Conservation (phyloP, 345 rosid species). For the Citrus reticulata region DNA sequence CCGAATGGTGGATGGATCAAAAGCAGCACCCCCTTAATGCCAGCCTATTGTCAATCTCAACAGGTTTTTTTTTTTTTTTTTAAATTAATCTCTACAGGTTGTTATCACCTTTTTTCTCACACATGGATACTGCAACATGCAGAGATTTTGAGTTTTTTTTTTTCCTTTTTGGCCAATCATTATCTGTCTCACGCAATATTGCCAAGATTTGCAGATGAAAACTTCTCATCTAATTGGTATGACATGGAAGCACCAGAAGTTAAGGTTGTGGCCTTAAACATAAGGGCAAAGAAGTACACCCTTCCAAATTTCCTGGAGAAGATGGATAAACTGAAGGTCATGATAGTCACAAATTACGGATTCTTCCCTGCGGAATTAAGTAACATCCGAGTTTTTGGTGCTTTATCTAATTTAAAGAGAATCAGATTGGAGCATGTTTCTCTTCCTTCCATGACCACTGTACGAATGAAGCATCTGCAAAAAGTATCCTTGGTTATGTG, state of each 20-base stretch:
- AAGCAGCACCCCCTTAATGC: slow-evolving; percentile 22
- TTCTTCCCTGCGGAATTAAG: slow-evolving; percentile 25
- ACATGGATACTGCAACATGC: not conserved
- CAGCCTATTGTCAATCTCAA: slow-evolving; percentile 40
- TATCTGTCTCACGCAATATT: not conserved
- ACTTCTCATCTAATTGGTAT: slow-evolving; percentile 39
- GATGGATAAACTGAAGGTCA: slow-evolving; percentile 47
- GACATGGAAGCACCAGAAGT: slow-evolving; percentile 36
- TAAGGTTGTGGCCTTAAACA: slow-evolving; percentile 43
- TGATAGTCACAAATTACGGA: slow-evolving; percentile 38
- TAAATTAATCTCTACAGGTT: slow-evolving; percentile 36
- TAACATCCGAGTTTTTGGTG: slow-evolving; percentile 31
- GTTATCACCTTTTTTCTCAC: not conserved
- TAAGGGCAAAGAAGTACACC: slow-evolving; percentile 26
- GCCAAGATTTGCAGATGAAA: slow-evolving; percentile 36
- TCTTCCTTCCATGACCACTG: slow-evolving; percentile 16
- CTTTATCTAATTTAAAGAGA: slow-evolving; percentile 43
- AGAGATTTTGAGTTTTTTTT: not conserved
- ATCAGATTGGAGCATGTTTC: slow-evolving; percentile 46
- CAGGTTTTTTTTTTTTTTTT: slow-evolving; percentile 6
- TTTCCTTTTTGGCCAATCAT: not conserved
- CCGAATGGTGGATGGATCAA: slow-evolving; percentile 42
- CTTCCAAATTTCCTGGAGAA: slow-evolving; percentile 46
- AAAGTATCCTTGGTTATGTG: slow-evolving; percentile 52
- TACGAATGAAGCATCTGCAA: slow-evolving; percentile 24